Percentiles rank a stretch among this genome's conserved stretches.
Evolutionary conservation across 2,329 filamentous ascomycete species (phyloP).

Genomic region (Ceratocystis cacaofunesta): DNA sequence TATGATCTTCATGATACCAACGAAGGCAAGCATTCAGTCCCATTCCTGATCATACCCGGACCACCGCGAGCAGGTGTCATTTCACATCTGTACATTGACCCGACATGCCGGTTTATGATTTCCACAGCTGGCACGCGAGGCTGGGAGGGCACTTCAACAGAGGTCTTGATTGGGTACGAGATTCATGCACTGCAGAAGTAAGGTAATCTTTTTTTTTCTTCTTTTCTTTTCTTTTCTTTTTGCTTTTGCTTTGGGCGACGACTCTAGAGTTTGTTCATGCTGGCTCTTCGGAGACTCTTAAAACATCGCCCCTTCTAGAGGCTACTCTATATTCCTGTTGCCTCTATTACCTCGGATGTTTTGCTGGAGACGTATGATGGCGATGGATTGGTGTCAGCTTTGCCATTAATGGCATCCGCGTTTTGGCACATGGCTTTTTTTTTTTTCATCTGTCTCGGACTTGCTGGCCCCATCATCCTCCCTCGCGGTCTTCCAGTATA

Average conservation of each 20-base stretch:
- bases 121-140: constrained; percentile 82
- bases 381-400: not conserved
- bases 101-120: constrained; percentile 78
- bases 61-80: constrained; percentile 73
- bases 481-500: constrained; percentile 25
- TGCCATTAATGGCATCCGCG: not conserved
- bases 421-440: not conserved
- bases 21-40: constrained; percentile 59
- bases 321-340: not conserved
- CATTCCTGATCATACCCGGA: constrained; percentile 91
- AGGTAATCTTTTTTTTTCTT: not conserved
- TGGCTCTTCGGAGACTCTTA: not conserved
- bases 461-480: not conserved
- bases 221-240: no score
- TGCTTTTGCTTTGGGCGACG: no score
- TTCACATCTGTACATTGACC: constrained; percentile 72
- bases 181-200: constrained; percentile 33
- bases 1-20: constrained; percentile 68
- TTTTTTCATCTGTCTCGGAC: not conserved
- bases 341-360: not conserved
- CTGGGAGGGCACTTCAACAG: constrained; percentile 83
- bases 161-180: constrained; percentile 89
- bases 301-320: not conserved
- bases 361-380: not conserved
- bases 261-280: not conserved